These are phyloP conservation scores for Ciborinia camelliae DNA, from an alignment of 2,329 filamentous ascomycete genomes.

Conservation along the genomic window DNA sequence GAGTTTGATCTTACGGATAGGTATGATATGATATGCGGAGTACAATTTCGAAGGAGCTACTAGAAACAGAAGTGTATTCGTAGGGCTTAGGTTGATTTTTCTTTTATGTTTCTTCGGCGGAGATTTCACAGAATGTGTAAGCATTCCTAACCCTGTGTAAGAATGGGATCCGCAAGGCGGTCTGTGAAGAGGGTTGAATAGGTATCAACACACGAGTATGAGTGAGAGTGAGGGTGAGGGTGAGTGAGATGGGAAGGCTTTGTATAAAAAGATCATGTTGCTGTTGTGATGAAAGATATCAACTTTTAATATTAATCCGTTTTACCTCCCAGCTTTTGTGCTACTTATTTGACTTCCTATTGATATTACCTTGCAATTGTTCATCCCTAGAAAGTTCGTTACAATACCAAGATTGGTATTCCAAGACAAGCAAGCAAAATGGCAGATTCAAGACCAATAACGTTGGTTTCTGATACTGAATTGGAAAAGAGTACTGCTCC, in stretches of 20 bases:
- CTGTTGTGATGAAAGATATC: neutral
- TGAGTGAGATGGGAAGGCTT: neutral
- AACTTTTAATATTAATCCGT: neutral
- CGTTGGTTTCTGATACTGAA: constrained; percentile 19
- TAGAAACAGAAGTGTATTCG: neutral
- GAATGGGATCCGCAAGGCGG: neutral
- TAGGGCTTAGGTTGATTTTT: too few species aligned
- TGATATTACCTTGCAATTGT: neutral
- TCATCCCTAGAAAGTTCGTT: neutral
- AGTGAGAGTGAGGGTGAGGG: neutral
- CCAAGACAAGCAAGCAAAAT: neutral
- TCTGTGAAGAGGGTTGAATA: neutral
- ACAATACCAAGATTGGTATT: neutral
- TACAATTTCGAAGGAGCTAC: neutral
- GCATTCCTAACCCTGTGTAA: neutral
- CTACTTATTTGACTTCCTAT: neutral
- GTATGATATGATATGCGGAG: too few species aligned
- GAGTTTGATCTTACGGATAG: neutral
- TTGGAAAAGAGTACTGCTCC: constrained; percentile 24
- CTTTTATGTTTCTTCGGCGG: neutral
- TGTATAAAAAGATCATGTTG: neutral
- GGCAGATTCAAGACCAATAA: constrained; percentile 1
- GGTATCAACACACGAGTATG: neutral
- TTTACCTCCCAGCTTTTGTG: neutral
- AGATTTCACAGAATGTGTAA: neutral